Evolutionary conservation across 371 early-diverging fungal genomes (phyloP).

Genomic region (Mortierella sp.): DNA sequence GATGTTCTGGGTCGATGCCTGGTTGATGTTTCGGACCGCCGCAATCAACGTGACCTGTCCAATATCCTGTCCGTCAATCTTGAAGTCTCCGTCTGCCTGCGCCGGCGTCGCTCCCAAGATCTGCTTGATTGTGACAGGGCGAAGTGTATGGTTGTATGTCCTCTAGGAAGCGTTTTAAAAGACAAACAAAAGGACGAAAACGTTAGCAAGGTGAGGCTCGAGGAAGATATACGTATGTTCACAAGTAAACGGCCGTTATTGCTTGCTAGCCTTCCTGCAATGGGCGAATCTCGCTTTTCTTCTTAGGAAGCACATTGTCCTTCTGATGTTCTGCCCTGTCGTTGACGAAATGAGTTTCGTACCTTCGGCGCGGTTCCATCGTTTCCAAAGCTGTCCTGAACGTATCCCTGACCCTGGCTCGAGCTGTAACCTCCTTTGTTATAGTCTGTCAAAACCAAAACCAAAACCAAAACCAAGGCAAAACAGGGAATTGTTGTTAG

Average conservation of each 20-base stretch:
- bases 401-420: constrained; percentile 34
- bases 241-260: too few relatives aligned
- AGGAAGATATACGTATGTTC: neutral
- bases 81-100: constrained; percentile 43
- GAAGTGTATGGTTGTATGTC: constrained; percentile 37
- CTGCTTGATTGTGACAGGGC: constrained; percentile 58
- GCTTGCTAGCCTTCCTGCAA: too few relatives aligned
- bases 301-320: neutral
- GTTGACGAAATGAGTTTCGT: neutral
- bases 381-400: constrained; percentile 40
- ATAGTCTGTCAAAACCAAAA: constrained; percentile 15
- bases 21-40: constrained; percentile 21
- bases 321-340: neutral
- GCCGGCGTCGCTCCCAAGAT: constrained; percentile 28
- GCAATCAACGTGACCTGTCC: constrained; percentile 44
- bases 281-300: too few relatives aligned
- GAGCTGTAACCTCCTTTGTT: constrained; percentile 25
- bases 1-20: constrained; percentile 32
- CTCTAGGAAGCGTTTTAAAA: constrained; percentile 15
- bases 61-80: constrained; percentile 38
- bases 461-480: neutral
- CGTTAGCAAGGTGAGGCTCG: neutral
- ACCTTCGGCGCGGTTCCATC: constrained; percentile 32
- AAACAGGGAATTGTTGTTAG: neutral
- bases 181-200: neutral